Percentiles rank a stretch among this genome's conserved stretches.
Conservation (phyloP, 148 eudicot genomes). For the Selenicereus undatus region DNA sequence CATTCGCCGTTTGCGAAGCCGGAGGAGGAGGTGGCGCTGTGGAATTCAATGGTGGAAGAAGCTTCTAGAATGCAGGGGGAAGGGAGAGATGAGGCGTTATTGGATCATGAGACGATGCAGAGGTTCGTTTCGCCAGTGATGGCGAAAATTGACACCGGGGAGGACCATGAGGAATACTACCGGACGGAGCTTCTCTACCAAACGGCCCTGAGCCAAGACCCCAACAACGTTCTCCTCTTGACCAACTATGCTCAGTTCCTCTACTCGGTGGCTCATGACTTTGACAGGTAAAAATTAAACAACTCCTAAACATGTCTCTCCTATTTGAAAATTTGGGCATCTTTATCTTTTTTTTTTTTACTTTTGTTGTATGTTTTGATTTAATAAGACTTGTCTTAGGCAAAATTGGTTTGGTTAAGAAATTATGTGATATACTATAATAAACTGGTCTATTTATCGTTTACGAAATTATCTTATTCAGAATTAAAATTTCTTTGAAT, state of each 20-base stretch:
- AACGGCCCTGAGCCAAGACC: slow-evolving; percentile 52
- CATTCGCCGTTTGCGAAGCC: slow-evolving; percentile 6
- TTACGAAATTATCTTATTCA: too few species aligned
- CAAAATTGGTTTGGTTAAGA: background rate
- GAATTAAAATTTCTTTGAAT: too few species aligned
- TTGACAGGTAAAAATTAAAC: slow-evolving; percentile 53
- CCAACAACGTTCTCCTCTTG: slow-evolving; percentile 57
- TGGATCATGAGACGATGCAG: slow-evolving; percentile 52
- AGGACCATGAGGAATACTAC: slow-evolving; percentile 39
- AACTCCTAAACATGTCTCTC: background rate
- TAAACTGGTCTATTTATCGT: too few species aligned
- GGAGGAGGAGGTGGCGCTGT: slow-evolving; percentile 37
- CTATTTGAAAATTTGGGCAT: too few species aligned
- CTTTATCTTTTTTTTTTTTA: background rate
- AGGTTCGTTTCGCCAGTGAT: slow-evolving; percentile 78
- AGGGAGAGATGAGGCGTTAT: slow-evolving; percentile 31
- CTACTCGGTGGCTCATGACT: slow-evolving; percentile 71
- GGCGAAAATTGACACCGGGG: slow-evolving; percentile 41
- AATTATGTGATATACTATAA: too few species aligned
- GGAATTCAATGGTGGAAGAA: slow-evolving; percentile 63
- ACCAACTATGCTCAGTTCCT: slow-evolving; percentile 91
- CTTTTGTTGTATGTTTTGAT: background rate
- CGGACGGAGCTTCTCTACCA: slow-evolving; percentile 59
- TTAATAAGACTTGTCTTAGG: background rate
- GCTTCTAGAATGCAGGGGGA: slow-evolving; percentile 50